Base-by-base conservation (phyloP, 176 grass and related monocot species). In the Oryza brachyantha region DNA sequence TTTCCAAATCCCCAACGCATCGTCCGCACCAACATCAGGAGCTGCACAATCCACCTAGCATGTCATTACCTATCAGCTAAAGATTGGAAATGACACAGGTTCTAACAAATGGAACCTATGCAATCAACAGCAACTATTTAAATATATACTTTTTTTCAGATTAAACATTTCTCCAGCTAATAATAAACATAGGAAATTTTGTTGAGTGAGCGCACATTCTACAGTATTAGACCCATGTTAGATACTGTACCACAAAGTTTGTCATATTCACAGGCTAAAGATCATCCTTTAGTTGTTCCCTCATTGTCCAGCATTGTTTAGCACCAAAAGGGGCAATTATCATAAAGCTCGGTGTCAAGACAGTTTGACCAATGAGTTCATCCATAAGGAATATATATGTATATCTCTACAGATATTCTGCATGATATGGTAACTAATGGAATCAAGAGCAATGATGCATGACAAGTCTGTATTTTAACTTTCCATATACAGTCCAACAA, bases 41-140 rank as follows among this genome's bases (percentile, higher is more conserved):
- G 90, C 96, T 95, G 92, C 92, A 99, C 71, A 95, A 95, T 89
- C 72, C 89, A 95, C 88, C 89, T 93, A 95, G 64, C 74, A 93
- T 73, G 90, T 95, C 92, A 99, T 83, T 93, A 85, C 65, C 90
- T 88, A 87, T 95, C 82, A 99, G 88, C 83, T 91, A 87, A 90
- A 81, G 66, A 72, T 69, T 80, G 62, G 74, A 29, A 85, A 67
- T 39, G 48, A 80, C 81, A 76, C 17, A 75, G 27, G 72, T 35
- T 60, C 74, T 59, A 68, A 62, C 3, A 13, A 78, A 70, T 62
- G 3, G 83, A 50, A 74, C 38, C 29, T 59, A 39, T 26, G 36
- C 25, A 38, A 54, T 2, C 70, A 52, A 50, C 75, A 7, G 68
- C 67, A 46, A 78, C 36, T 5, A 17, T 24, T 55, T 57, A 57